Percentiles rank a stretch among this genome's conserved stretches.
These are phyloP conservation scores for Lichtheimia hyalospora DNA, from an alignment of 371 early-diverging fungal genomes.

Conservation along the genomic window DNA sequence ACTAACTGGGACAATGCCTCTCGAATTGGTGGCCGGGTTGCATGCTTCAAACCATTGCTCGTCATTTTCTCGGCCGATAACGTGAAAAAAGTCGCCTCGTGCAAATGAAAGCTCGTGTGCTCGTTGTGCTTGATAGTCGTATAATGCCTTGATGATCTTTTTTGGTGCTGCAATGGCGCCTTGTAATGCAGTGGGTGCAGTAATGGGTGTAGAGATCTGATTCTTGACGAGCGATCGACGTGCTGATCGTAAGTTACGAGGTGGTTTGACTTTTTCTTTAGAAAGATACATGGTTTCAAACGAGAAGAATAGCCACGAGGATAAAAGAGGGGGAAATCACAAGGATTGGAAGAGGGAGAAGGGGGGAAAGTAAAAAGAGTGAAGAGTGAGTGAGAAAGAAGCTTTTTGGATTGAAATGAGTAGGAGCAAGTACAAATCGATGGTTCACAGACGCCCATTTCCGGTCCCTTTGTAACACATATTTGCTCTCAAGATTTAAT, in stretches of 20 bases:
- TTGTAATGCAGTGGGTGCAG: conserved; percentile 19
- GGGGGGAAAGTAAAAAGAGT: conserved; percentile 1
- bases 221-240: conserved; percentile 29
- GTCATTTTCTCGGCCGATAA: conserved; percentile 79
- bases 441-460: too few relatives aligned
- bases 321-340: too few relatives aligned
- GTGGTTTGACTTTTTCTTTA: conserved; percentile 34
- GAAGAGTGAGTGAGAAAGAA: not conserved
- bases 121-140: conserved; percentile 65
- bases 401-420: not conserved
- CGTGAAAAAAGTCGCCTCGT: conserved; percentile 90
- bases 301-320: too few relatives aligned
- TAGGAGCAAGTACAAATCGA: too few relatives aligned
- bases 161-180: conserved; percentile 61
- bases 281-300: conserved; percentile 10
- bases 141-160: conserved; percentile 83
- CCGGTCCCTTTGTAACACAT: not conserved
- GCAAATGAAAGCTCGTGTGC: conserved; percentile 75
- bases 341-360: not conserved
- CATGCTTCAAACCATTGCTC: conserved; percentile 78
- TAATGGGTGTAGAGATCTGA: conserved; percentile 43
- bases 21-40: conserved; percentile 74
- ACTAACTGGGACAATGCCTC: conserved; percentile 78
- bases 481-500: not conserved
- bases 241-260: conserved; percentile 31